Conservation (phyloP, 2,329 filamentous ascomycete genomes). For the Colletotrichum godetiae region DNA sequence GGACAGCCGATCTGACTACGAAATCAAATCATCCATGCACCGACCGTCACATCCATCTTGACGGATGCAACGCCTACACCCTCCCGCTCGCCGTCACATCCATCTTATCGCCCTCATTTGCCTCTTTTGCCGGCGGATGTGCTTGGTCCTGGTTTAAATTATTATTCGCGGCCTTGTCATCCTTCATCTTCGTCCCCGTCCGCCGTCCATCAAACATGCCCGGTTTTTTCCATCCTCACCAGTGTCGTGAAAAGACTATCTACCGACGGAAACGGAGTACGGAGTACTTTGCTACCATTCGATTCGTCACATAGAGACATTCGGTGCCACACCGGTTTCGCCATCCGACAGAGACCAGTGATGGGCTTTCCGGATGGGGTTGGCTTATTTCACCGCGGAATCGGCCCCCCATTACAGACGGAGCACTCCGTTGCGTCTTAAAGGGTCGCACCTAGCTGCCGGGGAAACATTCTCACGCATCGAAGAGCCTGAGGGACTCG, state of each 20-base stretch:
- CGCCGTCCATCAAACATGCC: neutral
- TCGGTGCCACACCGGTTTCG: neutral
- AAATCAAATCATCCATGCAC: neutral
- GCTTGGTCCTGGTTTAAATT: neutral
- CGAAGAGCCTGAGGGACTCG: neutral
- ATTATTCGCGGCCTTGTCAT: neutral
- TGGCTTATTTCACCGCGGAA: neutral
- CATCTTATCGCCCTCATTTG: neutral
- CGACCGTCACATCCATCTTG: neutral
- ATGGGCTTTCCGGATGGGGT: neutral
- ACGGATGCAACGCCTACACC: neutral
- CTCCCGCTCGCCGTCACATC: neutral
- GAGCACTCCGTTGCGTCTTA: neutral
- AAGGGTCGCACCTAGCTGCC: neutral
- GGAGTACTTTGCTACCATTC: neutral
- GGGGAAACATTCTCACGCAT: neutral
- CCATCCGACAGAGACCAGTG: neutral
- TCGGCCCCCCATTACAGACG: neutral
- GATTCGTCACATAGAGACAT: neutral
- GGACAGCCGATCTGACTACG: neutral
- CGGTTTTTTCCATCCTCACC: conserved; percentile 4
- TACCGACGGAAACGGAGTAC: neutral
- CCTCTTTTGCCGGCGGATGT: neutral
- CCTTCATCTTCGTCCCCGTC: neutral
- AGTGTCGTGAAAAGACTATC: neutral